A percentile compares a stretch with the other conserved stretches of the same genome.
These are phyloP conservation scores for Podochytrium sp. DNA, from an alignment of 192 early-diverging fungal species.

Conservation along the genomic window DNA sequence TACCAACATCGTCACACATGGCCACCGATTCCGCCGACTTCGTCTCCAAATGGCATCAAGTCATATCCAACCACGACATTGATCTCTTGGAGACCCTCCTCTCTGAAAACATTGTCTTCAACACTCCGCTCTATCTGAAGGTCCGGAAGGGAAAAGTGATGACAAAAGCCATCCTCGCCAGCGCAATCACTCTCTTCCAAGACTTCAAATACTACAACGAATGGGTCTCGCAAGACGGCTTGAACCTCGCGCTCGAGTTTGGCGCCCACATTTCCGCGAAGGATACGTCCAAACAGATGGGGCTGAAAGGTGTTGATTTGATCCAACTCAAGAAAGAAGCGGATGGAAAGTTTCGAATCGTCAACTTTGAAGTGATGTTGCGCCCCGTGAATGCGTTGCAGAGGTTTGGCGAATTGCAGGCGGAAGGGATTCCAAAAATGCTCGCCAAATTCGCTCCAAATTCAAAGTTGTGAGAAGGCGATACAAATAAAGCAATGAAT, in stretches of 20 bases:
- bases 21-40: slow-evolving; percentile 4
- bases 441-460: background rate
- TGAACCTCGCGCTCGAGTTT: slow-evolving; percentile 31
- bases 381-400: slow-evolving; percentile 30
- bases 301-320: slow-evolving; percentile 31
- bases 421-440: slow-evolving; percentile 13
- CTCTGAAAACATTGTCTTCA: slow-evolving; percentile 27
- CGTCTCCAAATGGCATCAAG: slow-evolving; percentile 29
- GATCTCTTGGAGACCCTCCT: slow-evolving; percentile 17
- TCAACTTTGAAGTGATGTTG: slow-evolving; percentile 37
- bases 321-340: slow-evolving; percentile 3
- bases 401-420: slow-evolving; percentile 31
- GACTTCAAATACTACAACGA: slow-evolving; percentile 38
- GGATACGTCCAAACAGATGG: background rate
- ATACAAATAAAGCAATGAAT: too few relatives aligned
- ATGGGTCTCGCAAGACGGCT: slow-evolving; percentile 21
- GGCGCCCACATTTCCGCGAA: slow-evolving; percentile 25
- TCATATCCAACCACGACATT: slow-evolving; percentile 18
- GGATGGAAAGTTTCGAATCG: slow-evolving; percentile 19
- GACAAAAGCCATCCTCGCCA: slow-evolving; percentile 22
- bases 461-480: background rate
- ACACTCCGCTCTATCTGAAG: slow-evolving; percentile 40
- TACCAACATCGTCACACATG: too few relatives aligned
- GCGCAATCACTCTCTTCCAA: slow-evolving; percentile 28
- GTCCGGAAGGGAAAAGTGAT: slow-evolving; percentile 25